Conservation (phyloP, 1,139 yeast species). For the Waltiozyma sp. region DNA sequence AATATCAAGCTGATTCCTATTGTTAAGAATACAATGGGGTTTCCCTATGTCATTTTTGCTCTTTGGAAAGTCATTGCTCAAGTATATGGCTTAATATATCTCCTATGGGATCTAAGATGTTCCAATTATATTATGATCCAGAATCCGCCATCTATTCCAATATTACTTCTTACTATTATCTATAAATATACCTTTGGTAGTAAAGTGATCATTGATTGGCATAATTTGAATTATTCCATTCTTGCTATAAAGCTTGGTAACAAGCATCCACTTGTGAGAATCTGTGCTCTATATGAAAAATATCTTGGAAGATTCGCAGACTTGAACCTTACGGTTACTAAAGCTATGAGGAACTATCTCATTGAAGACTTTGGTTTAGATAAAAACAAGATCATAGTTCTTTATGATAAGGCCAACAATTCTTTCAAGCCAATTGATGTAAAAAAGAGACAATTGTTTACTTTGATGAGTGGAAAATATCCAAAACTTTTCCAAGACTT, state of each 20-base stretch:
- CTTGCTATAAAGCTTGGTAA: slow-evolving; percentile 49
- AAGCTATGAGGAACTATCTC: slow-evolving; percentile 57
- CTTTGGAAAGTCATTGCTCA: slow-evolving; percentile 49
- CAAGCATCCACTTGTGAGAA: slow-evolving; percentile 46
- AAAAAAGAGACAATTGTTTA: slow-evolving; percentile 11
- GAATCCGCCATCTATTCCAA: slow-evolving; percentile 91
- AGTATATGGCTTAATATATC: slow-evolving; percentile 30
- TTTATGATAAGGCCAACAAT: slow-evolving; percentile 69
- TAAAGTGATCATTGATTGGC: slow-evolving; percentile 86
- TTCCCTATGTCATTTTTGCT: slow-evolving; percentile 54
- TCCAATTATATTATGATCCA: slow-evolving; percentile 68
- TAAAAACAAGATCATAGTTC: slow-evolving; percentile 28
- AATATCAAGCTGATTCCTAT: slow-evolving; percentile 40
- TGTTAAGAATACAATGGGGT: slow-evolving; percentile 28
- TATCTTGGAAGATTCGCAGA: slow-evolving; percentile 51
- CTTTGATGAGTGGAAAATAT: slow-evolving; percentile 26
- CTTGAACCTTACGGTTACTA: slow-evolving; percentile 72
- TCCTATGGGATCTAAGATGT: slow-evolving; percentile 48
- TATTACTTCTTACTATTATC: slow-evolving; percentile 51
- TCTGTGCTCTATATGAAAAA: slow-evolving; percentile 48
- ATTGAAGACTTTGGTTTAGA: slow-evolving; percentile 38
- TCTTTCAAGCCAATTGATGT: slow-evolving; percentile 43
- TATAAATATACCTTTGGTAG: slow-evolving; percentile 45
- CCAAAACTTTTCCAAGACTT: slow-evolving; percentile 29
- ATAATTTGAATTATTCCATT: slow-evolving; percentile 82